Evolutionary conservation across 306 rosid species (phyloP), one percentile per base, ranked within the genome.

Genomic region (Betula pendula): DNA sequence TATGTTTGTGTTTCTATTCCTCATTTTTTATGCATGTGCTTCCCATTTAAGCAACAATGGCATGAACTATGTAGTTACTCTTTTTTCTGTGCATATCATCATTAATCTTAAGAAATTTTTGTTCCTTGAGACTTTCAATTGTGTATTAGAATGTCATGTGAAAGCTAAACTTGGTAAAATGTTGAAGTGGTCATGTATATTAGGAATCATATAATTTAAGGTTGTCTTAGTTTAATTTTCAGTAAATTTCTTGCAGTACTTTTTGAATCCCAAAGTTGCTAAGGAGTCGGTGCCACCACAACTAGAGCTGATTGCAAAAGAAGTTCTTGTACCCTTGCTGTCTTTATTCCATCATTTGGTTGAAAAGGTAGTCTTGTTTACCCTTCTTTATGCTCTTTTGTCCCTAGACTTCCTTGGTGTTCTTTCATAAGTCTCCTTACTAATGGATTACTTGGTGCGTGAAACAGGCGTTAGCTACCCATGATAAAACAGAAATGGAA

Each of bases 281-380:
- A 91, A 93, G 84, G 97, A 93, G 90, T 88, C 96, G 0, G 91
- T 89, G 51, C 95, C 98, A 15, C 85, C 90, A 14, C 95, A 86
- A 76, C 87, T 93, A 74, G 98, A 93, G 82, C 92, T 79, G 71
- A 84, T 89, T 84, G 79, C 97, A 6, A 77, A 78, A 58, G 93
- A 85, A 59, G 77, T 91, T 78, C 90, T 93, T 58, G 92, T 88
- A 78, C 93, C 97, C 20, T 74, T 93, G 87, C 78, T 93, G 70
- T 66, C 80, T 80, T 56, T 88, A 24, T 91, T 93, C 66, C 98
- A 91, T 87, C 89, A 85, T 53, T 83, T 85, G 81, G 90, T 88
- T 72, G 82, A 55, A 76, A 87, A 91, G 91, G 97, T 89, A 70
- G 71, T 14, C 33, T 11, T 69, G 27, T 73, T 65, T 76, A 4